A percentile compares a stretch with the other conserved stretches of the same genome.
Evolutionary conservation across 73 alveolate genomes (phyloP).

Genomic region (Tetrahymena borealis): DNA sequence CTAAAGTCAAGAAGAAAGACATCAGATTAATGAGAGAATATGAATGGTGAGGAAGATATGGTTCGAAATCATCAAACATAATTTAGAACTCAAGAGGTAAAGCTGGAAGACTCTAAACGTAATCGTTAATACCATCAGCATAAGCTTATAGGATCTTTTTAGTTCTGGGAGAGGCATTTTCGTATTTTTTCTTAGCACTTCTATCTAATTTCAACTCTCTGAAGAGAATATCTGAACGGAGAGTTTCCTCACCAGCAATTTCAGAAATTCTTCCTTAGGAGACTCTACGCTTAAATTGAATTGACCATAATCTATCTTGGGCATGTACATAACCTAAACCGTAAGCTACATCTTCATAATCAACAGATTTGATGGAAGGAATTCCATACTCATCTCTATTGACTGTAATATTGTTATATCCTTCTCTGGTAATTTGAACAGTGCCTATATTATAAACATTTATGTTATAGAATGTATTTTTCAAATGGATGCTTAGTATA

Average conservation of each 20-base stretch:
- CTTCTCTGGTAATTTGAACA: neutral
- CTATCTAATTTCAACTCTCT: constrained; percentile 19
- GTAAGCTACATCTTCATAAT: constrained; percentile 10
- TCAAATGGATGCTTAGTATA: neutral
- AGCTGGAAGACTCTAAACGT: constrained; percentile 3
- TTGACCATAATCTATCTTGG: constrained; percentile 41
- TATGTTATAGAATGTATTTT: too few species aligned
- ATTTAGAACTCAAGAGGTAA: constrained; percentile 28
- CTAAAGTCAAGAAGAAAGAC: constrained; percentile 10
- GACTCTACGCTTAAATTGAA: constrained; percentile 23
- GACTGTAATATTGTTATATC: neutral
- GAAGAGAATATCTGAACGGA: constrained; percentile 6
- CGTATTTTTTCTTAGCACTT: constrained; percentile 6
- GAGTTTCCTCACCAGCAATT: constrained; percentile 20
- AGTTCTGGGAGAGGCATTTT: neutral
- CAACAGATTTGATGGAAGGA: constrained; percentile 13
- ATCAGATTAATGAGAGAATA: constrained; percentile 16
- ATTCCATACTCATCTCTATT: constrained; percentile 34
- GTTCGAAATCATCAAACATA: constrained; percentile 6
- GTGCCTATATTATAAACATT: neutral
- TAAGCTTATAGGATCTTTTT: constrained; percentile 7
- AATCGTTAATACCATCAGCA: constrained; percentile 39
- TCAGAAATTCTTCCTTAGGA: constrained; percentile 44
- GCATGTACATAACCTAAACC: constrained; percentile 45
- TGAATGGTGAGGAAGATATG: constrained; percentile 5